A percentile compares a stretch with the other conserved stretches of the same genome.
Conservation (phyloP, 768 basidiomycete genomes). For the Boletellus ananas region DNA sequence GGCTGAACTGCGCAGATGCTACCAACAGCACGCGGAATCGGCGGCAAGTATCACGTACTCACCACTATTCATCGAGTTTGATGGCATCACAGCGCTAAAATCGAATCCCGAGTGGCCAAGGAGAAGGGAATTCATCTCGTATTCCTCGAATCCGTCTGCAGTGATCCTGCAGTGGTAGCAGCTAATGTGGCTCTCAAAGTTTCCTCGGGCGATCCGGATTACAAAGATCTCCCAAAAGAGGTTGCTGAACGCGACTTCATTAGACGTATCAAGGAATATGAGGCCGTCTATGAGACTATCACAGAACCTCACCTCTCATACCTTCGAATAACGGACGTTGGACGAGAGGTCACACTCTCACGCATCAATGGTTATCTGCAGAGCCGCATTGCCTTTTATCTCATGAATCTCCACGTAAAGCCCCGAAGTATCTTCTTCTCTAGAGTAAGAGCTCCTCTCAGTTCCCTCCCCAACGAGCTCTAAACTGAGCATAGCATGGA, state of each 20-base stretch:
- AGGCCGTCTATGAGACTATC: slow-evolving; percentile 93
- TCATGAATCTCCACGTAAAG: slow-evolving; percentile 98
- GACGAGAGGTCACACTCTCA: slow-evolving; percentile 79
- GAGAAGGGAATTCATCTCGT: slow-evolving; percentile 87
- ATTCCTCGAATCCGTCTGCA: slow-evolving; percentile 93
- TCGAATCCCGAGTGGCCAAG: slow-evolving; percentile 75
- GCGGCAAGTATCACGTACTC: slow-evolving; percentile 44
- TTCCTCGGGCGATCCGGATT: slow-evolving; percentile 95
- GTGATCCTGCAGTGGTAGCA: slow-evolving; percentile 91
- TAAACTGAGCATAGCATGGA: slow-evolving; percentile 64
- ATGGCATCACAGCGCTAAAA: slow-evolving; percentile 57
- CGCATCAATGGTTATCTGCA: slow-evolving; percentile 93
- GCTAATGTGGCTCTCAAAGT: slow-evolving; percentile 97
- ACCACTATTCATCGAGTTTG: not conserved
- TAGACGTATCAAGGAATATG: slow-evolving; percentile 88
- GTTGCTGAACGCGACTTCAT: slow-evolving; percentile 88
- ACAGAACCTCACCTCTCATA: slow-evolving; percentile 88
- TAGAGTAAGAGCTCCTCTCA: slow-evolving; percentile 53
- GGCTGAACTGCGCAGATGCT: slow-evolving; percentile 58
- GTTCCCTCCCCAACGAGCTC: slow-evolving; percentile 4
- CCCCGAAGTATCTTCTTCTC: slow-evolving; percentile 96
- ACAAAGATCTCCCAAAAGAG: slow-evolving; percentile 82
- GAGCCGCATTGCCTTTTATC: slow-evolving; percentile 95
- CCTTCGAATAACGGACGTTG: slow-evolving; percentile 90
- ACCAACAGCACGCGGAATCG: slow-evolving; percentile 85